Evolutionary conservation across 2,329 filamentous ascomycete species (phyloP).

Genomic region (Camptophora hylomeconis): DNA sequence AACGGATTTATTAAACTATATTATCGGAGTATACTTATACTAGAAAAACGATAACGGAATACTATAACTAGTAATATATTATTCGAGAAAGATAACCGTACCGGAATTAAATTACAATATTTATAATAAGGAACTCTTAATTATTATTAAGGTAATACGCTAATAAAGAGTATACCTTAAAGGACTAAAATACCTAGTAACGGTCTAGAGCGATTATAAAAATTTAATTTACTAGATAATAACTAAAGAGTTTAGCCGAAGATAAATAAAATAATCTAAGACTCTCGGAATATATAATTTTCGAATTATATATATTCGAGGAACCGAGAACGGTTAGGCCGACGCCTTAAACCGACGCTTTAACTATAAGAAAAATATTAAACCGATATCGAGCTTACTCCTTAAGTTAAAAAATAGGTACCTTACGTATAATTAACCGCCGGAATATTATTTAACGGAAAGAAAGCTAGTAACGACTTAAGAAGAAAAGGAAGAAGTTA

Average conservation of each 20-base stretch:
- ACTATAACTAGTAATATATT: slow-evolving; percentile 8
- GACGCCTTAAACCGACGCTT: slow-evolving; percentile 9
- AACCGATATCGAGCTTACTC: background rate
- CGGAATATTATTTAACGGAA: slow-evolving; percentile 1
- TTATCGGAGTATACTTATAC: slow-evolving; percentile 3
- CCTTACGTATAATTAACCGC: slow-evolving; percentile 3
- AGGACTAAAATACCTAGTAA: slow-evolving; percentile 6
- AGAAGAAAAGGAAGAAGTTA: slow-evolving; percentile 3
- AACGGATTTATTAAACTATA: slow-evolving; percentile 6
- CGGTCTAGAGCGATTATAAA: slow-evolving; percentile 10
- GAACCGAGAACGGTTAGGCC: slow-evolving; percentile 6
- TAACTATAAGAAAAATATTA: slow-evolving; percentile 6
- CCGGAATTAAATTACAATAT: slow-evolving; percentile 11
- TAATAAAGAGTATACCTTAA: slow-evolving; percentile 10
- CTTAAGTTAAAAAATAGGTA: background rate
- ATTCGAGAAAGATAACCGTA: slow-evolving; percentile 8
- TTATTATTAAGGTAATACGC: slow-evolving; percentile 8
- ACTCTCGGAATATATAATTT: slow-evolving; percentile 9
- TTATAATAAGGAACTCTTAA: slow-evolving; percentile 13
- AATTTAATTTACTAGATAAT: slow-evolving; percentile 10
- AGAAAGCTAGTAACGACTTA: no score
- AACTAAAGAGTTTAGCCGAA: slow-evolving; percentile 7
- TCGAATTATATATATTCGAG: slow-evolving; percentile 8
- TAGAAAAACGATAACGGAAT: slow-evolving; percentile 5
- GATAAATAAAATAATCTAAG: slow-evolving; percentile 6